Percentiles rank a stretch among this genome's conserved stretches.
Evolutionary conservation across 495 filamentous ascomycete species (phyloP).

Genomic region (Neurospora sublineolata): DNA sequence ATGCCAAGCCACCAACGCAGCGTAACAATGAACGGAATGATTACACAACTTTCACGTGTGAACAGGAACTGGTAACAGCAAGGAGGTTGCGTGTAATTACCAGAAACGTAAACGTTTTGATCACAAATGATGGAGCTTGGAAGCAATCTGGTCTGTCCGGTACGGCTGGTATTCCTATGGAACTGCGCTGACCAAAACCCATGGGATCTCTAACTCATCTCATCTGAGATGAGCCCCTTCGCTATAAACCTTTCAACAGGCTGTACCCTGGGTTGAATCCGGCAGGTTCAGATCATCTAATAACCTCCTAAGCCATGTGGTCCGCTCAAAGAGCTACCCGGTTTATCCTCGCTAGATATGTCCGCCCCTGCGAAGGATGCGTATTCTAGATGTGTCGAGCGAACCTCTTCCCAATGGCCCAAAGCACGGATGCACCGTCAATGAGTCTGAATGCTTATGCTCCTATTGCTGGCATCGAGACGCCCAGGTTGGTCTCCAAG

Average conservation of each 20-base stretch:
- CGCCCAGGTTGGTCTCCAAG: conserved; percentile 41
- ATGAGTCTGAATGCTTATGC: background rate
- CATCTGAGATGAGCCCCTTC: background rate
- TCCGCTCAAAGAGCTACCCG: background rate
- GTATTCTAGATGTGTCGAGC: background rate
- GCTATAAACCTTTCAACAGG: background rate
- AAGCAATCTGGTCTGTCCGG: background rate
- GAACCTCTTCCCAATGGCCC: background rate
- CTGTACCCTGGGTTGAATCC: background rate
- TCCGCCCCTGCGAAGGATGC: background rate
- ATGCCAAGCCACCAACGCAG: background rate
- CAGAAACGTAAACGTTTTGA: background rate
- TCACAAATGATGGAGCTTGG: background rate
- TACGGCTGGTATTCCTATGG: background rate
- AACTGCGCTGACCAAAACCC: background rate
- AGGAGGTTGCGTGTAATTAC: background rate
- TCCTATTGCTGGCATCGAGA: background rate
- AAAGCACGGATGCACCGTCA: background rate
- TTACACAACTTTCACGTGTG: background rate
- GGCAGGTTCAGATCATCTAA: background rate
- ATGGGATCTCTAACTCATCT: background rate
- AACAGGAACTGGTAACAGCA: background rate
- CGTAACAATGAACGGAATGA: background rate
- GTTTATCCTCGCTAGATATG: background rate
- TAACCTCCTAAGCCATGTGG: background rate